Evolutionary conservation across 176 grass and related monocot species (phyloP).

Genomic region (Coix lacrymajobi): DNA sequence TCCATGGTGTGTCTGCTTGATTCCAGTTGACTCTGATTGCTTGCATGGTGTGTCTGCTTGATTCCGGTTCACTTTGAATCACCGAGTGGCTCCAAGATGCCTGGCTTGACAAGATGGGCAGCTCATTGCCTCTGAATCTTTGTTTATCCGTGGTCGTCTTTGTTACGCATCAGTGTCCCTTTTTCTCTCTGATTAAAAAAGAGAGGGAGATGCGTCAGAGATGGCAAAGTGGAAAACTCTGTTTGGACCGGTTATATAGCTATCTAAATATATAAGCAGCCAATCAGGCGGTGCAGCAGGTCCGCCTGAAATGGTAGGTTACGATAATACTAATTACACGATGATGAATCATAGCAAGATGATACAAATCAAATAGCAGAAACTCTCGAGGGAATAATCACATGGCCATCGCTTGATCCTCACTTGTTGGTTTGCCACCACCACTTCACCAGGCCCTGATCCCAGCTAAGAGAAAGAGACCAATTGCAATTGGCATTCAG

Average conservation of each 20-base stretch:
- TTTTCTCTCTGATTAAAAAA: not conserved
- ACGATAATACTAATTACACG: not conserved
- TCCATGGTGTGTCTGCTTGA: not conserved
- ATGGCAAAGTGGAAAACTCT: not conserved
- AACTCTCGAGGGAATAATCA: not conserved
- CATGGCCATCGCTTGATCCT: not conserved
- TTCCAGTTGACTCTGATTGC: constrained; percentile 33
- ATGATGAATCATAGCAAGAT: not conserved
- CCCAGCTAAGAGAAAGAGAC: not conserved
- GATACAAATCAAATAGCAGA: not conserved
- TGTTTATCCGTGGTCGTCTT: not conserved
- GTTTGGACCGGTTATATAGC: not conserved
- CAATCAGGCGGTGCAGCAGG: not conserved
- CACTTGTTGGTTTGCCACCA: not conserved
- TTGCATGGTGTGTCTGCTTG: not conserved
- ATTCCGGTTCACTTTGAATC: constrained; percentile 18
- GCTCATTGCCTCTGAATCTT: not conserved
- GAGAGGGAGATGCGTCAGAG: not conserved
- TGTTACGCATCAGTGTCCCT: not conserved
- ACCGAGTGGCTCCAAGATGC: not conserved
- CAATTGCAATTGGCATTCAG: not conserved
- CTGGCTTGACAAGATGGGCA: not conserved
- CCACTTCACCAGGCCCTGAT: not conserved
- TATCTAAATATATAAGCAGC: not conserved
- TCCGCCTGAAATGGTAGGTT: not conserved